Evolutionary conservation across 306 rosid genomes (phyloP), one percentile per base, ranked within the genome.

Genomic region (Comarum palustre): DNA sequence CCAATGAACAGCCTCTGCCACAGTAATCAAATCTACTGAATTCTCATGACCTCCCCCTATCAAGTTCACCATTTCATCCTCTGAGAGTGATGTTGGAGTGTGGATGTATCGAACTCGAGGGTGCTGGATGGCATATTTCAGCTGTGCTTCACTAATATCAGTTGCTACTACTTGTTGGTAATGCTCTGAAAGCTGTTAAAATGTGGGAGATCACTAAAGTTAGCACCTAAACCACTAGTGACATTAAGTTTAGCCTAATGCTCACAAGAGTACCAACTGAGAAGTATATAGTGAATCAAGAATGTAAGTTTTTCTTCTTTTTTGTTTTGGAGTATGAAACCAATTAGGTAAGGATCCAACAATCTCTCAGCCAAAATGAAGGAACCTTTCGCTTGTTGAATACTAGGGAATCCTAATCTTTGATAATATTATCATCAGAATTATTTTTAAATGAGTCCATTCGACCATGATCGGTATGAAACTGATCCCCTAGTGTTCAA

Each of bases 1-100:
- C 85, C 82, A 82, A 19, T 82, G 85, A 11, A 78, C 82, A 5
- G 82, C 82, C 45, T 77, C 51, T 24, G 85, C 81, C 16, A 78
- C 77, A 6, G 66, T 65, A 34, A 61, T 32, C 67, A 61, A 61
- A 61, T 61, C 67, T 2, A 83, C 73, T 12, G 80, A 29, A 41
- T 83, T 73, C 60, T 83, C 84, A 17, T 34, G 45, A 61, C 67
- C 67, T 0, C 71, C 80, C 8, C 82, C 87, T 25, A 80, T 31
- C 27, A 68, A 20, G 25, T 54, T 73, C 15, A 80, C 68, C 20
- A 77, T 24, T 32, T 83, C 82, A 3, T 83, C 77, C 0, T 83
- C 84, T 1, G 71, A 61, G n/a, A 48, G 45, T 41, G 75, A 25
- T 36, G 60, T 19, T 2, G 87, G 87, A 16, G 76, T 59, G 66